Conservation (phyloP, 805 yeast genomes). For the Saturnispora dispora region DNA sequence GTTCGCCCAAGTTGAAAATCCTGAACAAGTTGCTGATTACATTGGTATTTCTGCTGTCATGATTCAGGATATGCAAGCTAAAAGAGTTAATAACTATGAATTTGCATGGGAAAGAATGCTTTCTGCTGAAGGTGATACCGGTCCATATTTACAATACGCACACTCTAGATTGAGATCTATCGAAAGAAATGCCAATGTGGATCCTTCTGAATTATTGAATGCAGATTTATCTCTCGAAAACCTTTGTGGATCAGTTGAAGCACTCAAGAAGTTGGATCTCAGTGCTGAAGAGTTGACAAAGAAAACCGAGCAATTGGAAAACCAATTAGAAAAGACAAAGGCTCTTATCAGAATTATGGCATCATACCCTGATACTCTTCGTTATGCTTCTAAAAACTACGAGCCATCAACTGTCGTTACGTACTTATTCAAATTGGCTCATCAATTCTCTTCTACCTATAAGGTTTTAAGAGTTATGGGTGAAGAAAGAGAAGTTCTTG, state of each 20-base stretch:
- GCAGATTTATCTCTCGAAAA: conserved; percentile 27
- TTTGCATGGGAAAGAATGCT: conserved; percentile 98
- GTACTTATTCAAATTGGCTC: conserved; percentile 84
- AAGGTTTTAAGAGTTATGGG: conserved; percentile 96
- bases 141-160: conserved; percentile 97
- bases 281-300: conserved; percentile 24
- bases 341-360: conserved; percentile 68
- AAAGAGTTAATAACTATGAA: conserved; percentile 91
- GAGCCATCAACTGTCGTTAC: conserved; percentile 96
- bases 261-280: conserved; percentile 17
- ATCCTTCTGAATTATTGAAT: conserved; percentile 20
- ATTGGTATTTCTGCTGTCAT: conserved; percentile 96
- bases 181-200: conserved; percentile 69
- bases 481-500: conserved; percentile 76
- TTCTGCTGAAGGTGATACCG: conserved; percentile 98
- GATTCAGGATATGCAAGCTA: conserved; percentile 98
- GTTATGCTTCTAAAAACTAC: conserved; percentile 70
- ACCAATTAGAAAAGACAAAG: conserved; percentile 29
- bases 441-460: conserved; percentile 92
- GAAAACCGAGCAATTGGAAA: conserved; percentile 23
- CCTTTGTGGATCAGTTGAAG: conserved; percentile 23
- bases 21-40: conserved; percentile 89
- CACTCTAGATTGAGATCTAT: conserved; percentile 95
- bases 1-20: conserved; percentile 87
- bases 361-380: conserved; percentile 84